Evolutionary conservation across 441 rosid genomes (phyloP), one percentile per base, ranked within the genome.

Genomic region (Gossypium schwendimanii): DNA sequence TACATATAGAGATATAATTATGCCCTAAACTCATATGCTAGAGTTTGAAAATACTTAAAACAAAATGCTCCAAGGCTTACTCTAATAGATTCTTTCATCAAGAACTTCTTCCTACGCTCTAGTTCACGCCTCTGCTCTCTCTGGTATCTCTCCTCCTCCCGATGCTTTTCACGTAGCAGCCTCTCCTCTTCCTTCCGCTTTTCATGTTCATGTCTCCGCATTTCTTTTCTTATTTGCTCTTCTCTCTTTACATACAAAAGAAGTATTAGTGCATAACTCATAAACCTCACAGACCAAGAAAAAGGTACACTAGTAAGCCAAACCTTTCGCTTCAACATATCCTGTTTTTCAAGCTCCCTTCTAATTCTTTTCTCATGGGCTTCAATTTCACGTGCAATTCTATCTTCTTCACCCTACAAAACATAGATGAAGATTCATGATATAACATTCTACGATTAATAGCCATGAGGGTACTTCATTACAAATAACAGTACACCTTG

Each of bases 171-270:
- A 62, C 98, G 90, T 75, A 79, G 80, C 60, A 49, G 77, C 81
- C 93, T 92, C 84, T 96, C 98, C 81, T 93, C 98, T 81, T 93
- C 98, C 68, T 90, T 83, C 78, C 89, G 91, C 84, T 88, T 91
- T 86, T 96, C 99, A 79, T 98, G 99, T 71, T 91, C 96, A 61
- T 72, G 86, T 79, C 86, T 92, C 81, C 92, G 97, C 91, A 91
- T 91, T 82, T 92, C 98, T 79, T 89, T 96, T 76, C 55, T 91
- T 78, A 84, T 67, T 60, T 88, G 88, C 78, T 96, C 98, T 80
- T 96, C 99, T 79, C 78, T 87, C 99, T 93, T 75, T 31, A 31
- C 33, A 4, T 31, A 4, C 33, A 44, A 61, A 79, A 58, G 50
- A 15, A 44, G 18, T 50, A 61, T 76, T 60, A 70, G 73, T 64